phyloP scores from a whole-genome alignment of 2,329 filamentous ascomycete genomes.

The Alternaria ventricosa region DNA sequence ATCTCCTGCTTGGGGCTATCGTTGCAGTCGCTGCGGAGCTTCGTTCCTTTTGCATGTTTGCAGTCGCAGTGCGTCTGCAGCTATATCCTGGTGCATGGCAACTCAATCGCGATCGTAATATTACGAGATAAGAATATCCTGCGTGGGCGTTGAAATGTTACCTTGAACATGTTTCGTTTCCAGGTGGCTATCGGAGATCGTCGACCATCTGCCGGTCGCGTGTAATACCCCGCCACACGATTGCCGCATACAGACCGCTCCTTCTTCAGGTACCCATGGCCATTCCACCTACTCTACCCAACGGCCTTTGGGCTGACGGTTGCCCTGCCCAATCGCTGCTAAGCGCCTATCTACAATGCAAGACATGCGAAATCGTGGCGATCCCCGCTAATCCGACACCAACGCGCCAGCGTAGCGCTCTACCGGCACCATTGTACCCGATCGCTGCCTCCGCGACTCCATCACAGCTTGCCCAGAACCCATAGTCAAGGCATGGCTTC shows the following conservation, averaged over 20 bases:
- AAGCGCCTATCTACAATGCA: conserved; percentile 24
- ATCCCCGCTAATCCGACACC: conserved; percentile 24
- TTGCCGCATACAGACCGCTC: conserved; percentile 19
- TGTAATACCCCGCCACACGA: conserved; percentile 21
- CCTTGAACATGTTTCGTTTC: neutral
- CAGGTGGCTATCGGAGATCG: neutral
- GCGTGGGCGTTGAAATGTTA: neutral
- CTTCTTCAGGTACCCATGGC: conserved; percentile 10
- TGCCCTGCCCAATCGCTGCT: conserved; percentile 35
- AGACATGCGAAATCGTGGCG: conserved; percentile 22
- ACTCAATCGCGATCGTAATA: conserved; percentile 1
- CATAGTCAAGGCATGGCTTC: conserved; percentile 46
- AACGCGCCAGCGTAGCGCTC: conserved; percentile 16
- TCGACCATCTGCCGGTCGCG: conserved; percentile 15
- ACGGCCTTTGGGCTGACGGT: conserved; percentile 21
- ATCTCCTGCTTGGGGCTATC: conserved; percentile 28
- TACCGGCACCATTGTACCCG: neutral
- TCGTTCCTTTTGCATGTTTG: conserved; percentile 21
- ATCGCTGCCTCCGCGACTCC: neutral
- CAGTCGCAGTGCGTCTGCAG: conserved; percentile 16
- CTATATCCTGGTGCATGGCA: conserved; percentile 2
- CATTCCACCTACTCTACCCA: conserved; percentile 1
- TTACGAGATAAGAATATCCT: conserved; percentile 20
- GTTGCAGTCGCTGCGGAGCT: conserved; percentile 15
- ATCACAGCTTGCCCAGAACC: neutral